Conservation (phyloP, 2,329 filamentous ascomycete species). For the Ophiostoma sp. region DNA sequence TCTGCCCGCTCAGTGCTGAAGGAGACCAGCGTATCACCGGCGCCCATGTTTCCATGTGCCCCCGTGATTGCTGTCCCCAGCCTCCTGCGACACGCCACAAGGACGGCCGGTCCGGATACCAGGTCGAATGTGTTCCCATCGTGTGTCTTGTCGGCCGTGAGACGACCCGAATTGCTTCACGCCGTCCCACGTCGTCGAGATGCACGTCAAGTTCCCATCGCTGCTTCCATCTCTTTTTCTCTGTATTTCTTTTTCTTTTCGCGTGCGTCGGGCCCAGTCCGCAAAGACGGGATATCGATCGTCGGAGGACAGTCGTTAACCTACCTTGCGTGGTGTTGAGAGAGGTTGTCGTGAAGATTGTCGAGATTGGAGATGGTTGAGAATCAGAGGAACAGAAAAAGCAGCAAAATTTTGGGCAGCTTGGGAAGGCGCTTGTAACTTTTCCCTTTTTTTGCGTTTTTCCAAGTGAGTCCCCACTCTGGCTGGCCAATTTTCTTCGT, state of each 20-base stretch:
- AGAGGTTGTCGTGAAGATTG: slow-evolving; percentile 24
- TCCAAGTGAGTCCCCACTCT: slow-evolving; percentile 3
- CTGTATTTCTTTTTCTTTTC: slow-evolving; percentile 28
- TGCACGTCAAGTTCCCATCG: slow-evolving; percentile 8
- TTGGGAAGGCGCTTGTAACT: not conserved
- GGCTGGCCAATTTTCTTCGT: slow-evolving; percentile 25
- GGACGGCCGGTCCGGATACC: slow-evolving; percentile 12
- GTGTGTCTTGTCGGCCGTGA: not conserved
- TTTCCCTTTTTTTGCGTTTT: slow-evolving; percentile 18
- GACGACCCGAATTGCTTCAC: slow-evolving; percentile 8
- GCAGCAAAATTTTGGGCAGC: not conserved
- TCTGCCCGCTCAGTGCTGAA: slow-evolving; percentile 68
- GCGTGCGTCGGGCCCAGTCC: slow-evolving; percentile 34
- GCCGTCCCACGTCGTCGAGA: not conserved
- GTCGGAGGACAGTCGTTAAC: slow-evolving; percentile 5
- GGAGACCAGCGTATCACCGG: slow-evolving; percentile 63
- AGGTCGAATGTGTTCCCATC: not conserved
- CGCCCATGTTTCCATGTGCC: slow-evolving; percentile 17
- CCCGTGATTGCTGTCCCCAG: slow-evolving; percentile 62
- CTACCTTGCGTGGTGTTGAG: slow-evolving; percentile 23
- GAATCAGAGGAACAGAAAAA: slow-evolving; percentile 8
- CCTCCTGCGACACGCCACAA: slow-evolving; percentile 42
- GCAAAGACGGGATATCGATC: slow-evolving; percentile 27
- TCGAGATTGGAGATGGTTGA: slow-evolving; percentile 4
- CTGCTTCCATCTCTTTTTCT: slow-evolving; percentile 13